Percentiles rank a stretch among this genome's conserved stretches.
These are phyloP conservation scores for Cryptosporidium muris DNA, from an alignment of 169 alveolate species.

Conservation along the genomic window DNA sequence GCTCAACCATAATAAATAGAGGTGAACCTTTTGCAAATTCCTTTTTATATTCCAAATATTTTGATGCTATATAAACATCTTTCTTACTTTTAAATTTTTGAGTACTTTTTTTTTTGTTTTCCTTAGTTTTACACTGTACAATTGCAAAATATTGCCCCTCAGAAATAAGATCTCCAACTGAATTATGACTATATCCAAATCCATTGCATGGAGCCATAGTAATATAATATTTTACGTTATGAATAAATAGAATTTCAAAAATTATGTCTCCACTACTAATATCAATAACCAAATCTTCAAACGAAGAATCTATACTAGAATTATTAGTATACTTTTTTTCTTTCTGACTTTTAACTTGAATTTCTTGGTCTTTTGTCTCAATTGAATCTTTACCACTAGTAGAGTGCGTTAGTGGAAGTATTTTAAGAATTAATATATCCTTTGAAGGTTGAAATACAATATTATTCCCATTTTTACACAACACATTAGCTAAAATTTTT, in stretches of 20 bases:
- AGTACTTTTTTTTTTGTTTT: conserved; percentile 1
- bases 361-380: neutral
- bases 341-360: neutral
- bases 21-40: conserved; percentile 45
- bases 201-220: conserved; percentile 53
- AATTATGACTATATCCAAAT: conserved; percentile 48
- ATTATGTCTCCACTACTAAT: conserved; percentile 25
- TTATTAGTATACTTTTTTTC: neutral
- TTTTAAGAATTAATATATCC: conserved; percentile 7
- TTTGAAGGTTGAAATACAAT: neutral
- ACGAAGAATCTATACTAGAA: neutral
- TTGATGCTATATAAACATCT: conserved; percentile 30
- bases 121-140: conserved; percentile 45
- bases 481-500: neutral
- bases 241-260: conserved; percentile 30
- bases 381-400: too few relatives aligned
- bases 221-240: conserved; percentile 34
- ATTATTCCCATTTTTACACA: conserved; percentile 10
- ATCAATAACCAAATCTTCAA: conserved; percentile 6
- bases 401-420: too few relatives aligned
- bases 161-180: conserved; percentile 24
- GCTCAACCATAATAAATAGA: conserved; percentile 33
- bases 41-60: conserved; percentile 32
- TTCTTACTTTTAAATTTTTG: conserved; percentile 52
- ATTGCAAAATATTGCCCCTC: conserved; percentile 53